Evolutionary conservation across 176 grass and related monocot species (phyloP), one percentile per base, ranked within the genome.

Genomic region (Echinochloa phyllopogon): DNA sequence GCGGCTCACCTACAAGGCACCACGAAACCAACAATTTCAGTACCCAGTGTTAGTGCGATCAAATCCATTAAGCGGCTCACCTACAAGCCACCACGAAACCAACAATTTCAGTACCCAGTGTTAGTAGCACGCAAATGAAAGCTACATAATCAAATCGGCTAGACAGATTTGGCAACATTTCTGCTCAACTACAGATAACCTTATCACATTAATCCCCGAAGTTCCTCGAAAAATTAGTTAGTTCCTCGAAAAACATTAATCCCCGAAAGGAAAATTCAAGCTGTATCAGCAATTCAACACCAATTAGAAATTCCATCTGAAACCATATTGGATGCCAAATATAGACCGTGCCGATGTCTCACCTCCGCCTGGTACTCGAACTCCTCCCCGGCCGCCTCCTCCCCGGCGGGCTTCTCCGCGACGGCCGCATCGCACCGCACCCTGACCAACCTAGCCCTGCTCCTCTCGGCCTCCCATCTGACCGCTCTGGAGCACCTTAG

Each of bases 351-450:
- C 21, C 61, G 18, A 33, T 7, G 44, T 23, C 76, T 56, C 56
- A 94, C 92, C 89, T 97, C 92, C n/a, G 92, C 94, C 86, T 97
- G 94, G 89, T 94, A 97, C 85, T 92, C 94, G 33, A 92, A 94
- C 45, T 88, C 80, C 89, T 97, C 94, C 38, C 23, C 88, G 6
- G 88, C 80, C 18, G 76, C 45, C 66, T 90, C 94, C 21, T 94
- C 91, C 18, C 8, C 82, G n/a, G 72, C 10, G 64, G 72, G n/a
- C 86, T 94, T 92, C 79, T 97, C 92, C 8, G 89, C 89, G 42
- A 97, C 92, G 20, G 89, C 87, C 3, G 92, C 86, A 6, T 90
- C 89, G 43, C 94, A 94, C 77, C 86, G 84, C 82, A 90, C 88
- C 41, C 18, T 25, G 10, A 64, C 52, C 65, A 85, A 10, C 77